Evolutionary conservation across 305 asterid species (phyloP).

Genomic region (Fraxinus paxiana): DNA sequence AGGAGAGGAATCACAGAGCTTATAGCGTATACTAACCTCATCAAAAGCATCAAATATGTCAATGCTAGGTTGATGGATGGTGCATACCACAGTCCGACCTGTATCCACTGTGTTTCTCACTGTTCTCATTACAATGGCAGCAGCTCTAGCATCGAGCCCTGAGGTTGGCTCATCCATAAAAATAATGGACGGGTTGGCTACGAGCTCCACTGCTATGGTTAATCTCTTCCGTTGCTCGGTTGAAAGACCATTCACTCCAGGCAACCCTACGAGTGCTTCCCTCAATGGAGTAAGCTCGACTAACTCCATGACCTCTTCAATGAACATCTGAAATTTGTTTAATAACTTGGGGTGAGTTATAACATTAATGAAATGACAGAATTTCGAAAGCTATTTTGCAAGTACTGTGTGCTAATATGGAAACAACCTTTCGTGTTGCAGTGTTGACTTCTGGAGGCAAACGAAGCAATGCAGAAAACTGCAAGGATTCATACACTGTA

Average conservation of each 20-base stretch:
- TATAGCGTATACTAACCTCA: slow-evolving; percentile 45
- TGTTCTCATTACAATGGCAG: slow-evolving; percentile 95
- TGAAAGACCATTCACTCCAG: slow-evolving; percentile 83
- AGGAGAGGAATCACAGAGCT: background rate
- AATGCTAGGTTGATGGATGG: slow-evolving; percentile 96
- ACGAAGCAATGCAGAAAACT: slow-evolving; percentile 86
- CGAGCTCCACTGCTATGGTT: slow-evolving; percentile 86
- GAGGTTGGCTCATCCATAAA: slow-evolving; percentile 98
- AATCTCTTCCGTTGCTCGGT: slow-evolving; percentile 88
- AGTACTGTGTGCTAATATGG: background rate
- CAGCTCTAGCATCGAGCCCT: slow-evolving; percentile 94
- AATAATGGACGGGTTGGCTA: slow-evolving; percentile 87
- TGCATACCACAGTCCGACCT: slow-evolving; percentile 89
- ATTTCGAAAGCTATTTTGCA: background rate
- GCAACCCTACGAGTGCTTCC: slow-evolving; percentile 79
- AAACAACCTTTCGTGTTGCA: slow-evolving; percentile 50
- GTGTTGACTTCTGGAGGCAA: slow-evolving; percentile 64
- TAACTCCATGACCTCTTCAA: slow-evolving; percentile 83
- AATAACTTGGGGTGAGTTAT: background rate
- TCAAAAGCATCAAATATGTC: slow-evolving; percentile 94
- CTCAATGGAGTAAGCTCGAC: slow-evolving; percentile 65
- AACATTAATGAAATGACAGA: background rate
- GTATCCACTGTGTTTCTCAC: slow-evolving; percentile 92
- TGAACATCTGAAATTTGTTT: slow-evolving; percentile 57
- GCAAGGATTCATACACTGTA: slow-evolving; percentile 73